These are phyloP conservation scores for Diacronema lutheri DNA, from an alignment of 78 protist species.

Conservation along the genomic window DNA sequence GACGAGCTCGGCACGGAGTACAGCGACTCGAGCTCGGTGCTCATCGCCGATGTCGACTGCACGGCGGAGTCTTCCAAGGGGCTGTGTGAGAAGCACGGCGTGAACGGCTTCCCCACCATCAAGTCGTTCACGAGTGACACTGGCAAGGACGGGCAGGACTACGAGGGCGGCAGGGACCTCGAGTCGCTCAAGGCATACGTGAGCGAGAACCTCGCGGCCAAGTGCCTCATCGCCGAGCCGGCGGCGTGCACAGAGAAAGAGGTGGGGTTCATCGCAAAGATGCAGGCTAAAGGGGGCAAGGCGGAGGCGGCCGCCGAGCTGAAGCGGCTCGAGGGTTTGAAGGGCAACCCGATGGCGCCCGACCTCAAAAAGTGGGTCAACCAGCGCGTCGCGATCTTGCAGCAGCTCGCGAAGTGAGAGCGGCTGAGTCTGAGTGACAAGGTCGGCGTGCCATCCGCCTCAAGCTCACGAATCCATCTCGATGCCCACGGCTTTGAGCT, in stretches of 20 bases:
- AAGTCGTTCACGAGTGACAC: not conserved
- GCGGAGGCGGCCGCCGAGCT: not conserved
- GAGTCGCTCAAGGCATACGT: not conserved
- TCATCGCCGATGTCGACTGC: constrained; percentile 24
- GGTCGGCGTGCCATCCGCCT: too few species aligned
- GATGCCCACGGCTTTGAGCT: too few species aligned
- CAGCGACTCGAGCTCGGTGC: not conserved
- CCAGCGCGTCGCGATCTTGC: constrained; percentile 19
- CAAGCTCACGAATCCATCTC: too few species aligned
- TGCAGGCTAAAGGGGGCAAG: not conserved
- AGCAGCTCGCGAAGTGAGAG: too few species aligned
- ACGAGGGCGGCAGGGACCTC: constrained; percentile 18
- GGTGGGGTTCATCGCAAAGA: not conserved
- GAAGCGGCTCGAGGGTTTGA: constrained; percentile 5
- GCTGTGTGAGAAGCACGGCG: constrained; percentile 19
- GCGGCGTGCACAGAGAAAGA: not conserved
- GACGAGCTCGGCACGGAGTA: not conserved
- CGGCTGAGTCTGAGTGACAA: too few species aligned
- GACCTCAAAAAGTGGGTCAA: not conserved
- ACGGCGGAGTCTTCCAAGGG: not conserved
- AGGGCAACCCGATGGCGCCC: not conserved
- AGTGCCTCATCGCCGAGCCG: not conserved
- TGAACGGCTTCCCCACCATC: constrained; percentile 31
- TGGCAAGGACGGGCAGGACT: constrained; percentile 12
- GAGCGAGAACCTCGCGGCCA: not conserved